Conservation (phyloP, 2,329 filamentous ascomycete species). For the Sporothrix mexicana region DNA sequence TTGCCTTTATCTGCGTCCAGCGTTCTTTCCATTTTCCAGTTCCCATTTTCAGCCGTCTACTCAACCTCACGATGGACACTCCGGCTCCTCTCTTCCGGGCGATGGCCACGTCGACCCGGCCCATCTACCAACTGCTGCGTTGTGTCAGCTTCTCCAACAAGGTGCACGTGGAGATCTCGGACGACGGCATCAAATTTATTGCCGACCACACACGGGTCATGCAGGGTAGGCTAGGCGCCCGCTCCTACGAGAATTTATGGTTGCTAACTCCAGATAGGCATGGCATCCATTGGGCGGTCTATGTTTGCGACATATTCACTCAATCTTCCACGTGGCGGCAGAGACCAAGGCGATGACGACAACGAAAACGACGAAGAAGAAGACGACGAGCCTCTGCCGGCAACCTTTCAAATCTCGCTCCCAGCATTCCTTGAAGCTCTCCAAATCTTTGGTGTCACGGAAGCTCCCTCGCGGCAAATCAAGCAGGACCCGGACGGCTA, state of each 20-base stretch:
- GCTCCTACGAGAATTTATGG: neutral
- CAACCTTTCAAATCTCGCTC: constrained; percentile 83
- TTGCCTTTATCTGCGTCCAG: constrained; percentile 11
- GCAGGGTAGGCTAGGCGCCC: constrained; percentile 68
- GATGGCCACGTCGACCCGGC: constrained; percentile 77
- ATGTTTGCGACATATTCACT: constrained; percentile 88
- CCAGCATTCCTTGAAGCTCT: constrained; percentile 88
- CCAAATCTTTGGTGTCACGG: constrained; percentile 91
- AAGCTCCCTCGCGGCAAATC: constrained; percentile 63
- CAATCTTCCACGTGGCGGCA: constrained; percentile 51
- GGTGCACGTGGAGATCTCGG: constrained; percentile 73
- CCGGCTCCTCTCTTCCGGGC: constrained; percentile 67
- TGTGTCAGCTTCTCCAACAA: constrained; percentile 66
- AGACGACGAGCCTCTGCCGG: constrained; percentile 52
- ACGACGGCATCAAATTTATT: constrained; percentile 84
- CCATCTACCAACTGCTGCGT: constrained; percentile 68
- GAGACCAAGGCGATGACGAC: constrained; percentile 43
- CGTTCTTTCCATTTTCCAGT: neutral
- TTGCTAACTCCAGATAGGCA: constrained; percentile 52
- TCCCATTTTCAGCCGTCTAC: neutral
- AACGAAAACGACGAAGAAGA: constrained; percentile 48
- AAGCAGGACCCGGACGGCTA: constrained; percentile 66
- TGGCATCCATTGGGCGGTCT: constrained; percentile 83
- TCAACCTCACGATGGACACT: constrained; percentile 20
- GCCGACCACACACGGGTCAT: constrained; percentile 89